phyloP scores from a whole-genome alignment of 805 yeast species.

The Yarrowia bubula region DNA sequence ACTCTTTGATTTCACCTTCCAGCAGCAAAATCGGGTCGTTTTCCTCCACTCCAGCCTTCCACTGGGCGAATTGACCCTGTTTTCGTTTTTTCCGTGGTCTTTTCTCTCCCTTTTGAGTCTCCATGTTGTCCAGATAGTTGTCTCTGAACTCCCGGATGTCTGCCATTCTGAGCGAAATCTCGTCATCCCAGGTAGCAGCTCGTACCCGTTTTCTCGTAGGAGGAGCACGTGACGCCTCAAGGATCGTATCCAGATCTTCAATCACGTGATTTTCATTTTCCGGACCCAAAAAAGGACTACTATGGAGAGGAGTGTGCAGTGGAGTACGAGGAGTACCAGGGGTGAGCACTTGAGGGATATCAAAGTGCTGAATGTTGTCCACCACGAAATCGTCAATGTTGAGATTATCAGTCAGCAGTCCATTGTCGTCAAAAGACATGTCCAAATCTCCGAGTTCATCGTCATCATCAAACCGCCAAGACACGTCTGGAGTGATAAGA shows the following conservation, averaged over 20 bases:
- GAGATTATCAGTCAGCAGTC: constrained; percentile 1
- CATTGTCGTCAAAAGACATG: constrained; percentile 8
- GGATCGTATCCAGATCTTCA: constrained; percentile 2
- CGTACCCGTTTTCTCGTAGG: neutral
- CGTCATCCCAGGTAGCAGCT: neutral
- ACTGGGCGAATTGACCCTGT: neutral
- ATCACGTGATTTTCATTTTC: neutral
- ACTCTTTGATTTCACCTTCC: neutral
- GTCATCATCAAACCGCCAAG: neutral
- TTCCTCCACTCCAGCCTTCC: neutral
- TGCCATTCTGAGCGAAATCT: neutral
- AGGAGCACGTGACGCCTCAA: neutral
- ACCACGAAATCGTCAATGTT: neutral
- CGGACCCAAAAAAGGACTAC: neutral
- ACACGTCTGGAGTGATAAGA: neutral
- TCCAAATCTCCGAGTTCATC: constrained; percentile 4
- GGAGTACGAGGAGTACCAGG: neutral
- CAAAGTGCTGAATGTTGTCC: neutral
- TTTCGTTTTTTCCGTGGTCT: neutral
- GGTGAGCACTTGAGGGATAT: neutral
- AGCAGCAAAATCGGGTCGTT: neutral
- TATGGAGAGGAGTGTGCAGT: neutral
- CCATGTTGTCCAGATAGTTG: constrained; percentile 1
- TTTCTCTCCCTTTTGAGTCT: neutral
- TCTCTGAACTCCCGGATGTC: neutral